Conservation (phyloP, 805 yeast genomes). For the Nakazawaea populi region DNA sequence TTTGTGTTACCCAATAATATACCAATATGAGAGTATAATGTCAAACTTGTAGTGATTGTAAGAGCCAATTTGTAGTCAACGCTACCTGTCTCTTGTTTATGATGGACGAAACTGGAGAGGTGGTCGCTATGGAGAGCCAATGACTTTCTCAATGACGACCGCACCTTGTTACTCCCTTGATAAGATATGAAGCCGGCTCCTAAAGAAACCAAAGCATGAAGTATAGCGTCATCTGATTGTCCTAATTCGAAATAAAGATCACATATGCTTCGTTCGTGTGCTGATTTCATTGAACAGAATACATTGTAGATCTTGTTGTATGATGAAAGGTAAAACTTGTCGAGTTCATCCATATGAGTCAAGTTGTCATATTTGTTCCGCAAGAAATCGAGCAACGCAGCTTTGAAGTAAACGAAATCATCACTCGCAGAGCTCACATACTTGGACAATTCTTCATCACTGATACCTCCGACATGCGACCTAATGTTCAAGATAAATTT, state of each 20-base stretch:
- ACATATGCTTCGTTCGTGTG: not conserved
- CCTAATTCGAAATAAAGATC: not conserved
- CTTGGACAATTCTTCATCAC: slow-evolving; percentile 6
- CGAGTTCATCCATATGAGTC: not conserved
- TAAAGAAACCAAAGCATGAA: not conserved
- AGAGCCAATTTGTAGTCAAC: not conserved
- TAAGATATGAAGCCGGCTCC: not conserved
- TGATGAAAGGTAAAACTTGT: slow-evolving; percentile 1
- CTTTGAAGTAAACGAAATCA: not conserved
- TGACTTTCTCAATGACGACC: not conserved
- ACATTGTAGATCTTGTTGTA: not conserved
- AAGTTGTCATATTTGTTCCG: not conserved
- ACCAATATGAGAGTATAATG: not conserved
- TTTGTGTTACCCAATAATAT: not conserved
- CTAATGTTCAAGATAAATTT: not conserved
- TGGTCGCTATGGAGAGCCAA: not conserved
- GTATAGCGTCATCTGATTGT: not conserved
- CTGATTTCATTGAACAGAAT: not conserved
- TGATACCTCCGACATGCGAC: not conserved
- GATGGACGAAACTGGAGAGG: not conserved
- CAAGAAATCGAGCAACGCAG: not conserved
- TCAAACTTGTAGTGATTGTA: not conserved
- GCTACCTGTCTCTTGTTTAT: not conserved
- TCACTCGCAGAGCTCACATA: not conserved
- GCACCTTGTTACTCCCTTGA: not conserved